phyloP scores from a whole-genome alignment of 768 basidiomycete genomes.

The Hygrophorus russula region DNA sequence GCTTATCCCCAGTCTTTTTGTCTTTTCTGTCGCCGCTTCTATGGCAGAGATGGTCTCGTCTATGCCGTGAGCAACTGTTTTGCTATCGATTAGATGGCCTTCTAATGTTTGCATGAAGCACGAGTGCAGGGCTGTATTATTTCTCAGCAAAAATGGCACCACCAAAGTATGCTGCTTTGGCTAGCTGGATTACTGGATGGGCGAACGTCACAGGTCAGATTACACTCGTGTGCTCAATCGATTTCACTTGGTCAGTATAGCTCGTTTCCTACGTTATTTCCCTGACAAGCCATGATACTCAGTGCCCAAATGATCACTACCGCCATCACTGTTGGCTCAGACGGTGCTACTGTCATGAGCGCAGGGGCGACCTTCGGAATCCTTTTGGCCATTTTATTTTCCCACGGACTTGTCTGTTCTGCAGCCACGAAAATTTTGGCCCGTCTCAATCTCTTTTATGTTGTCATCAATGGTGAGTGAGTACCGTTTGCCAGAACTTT shows the following conservation, averaged over 20 bases:
- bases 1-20: constrained; percentile 62
- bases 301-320: constrained; percentile 67
- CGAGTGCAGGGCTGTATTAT: constrained; percentile 71
- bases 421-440: constrained; percentile 56
- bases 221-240: constrained; percentile 62
- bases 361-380: constrained; percentile 59
- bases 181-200: constrained; percentile 48
- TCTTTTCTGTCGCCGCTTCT: constrained; percentile 55
- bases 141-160: constrained; percentile 70
- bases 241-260: constrained; percentile 42
- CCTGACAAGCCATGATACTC: background rate
- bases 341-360: constrained; percentile 40
- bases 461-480: constrained; percentile 46
- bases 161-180: constrained; percentile 44
- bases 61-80: constrained; percentile 49
- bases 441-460: constrained; percentile 61
- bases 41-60: constrained; percentile 65
- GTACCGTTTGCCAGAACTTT: constrained; percentile 1
- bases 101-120: constrained; percentile 27
- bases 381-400: constrained; percentile 47
- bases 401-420: constrained; percentile 64
- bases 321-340: constrained; percentile 49
- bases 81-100: background rate
- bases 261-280: background rate
- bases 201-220: constrained; percentile 53